These are phyloP conservation scores for Ogataea trehaloabstinens DNA, from an alignment of 805 yeast genomes.

Conservation along the genomic window DNA sequence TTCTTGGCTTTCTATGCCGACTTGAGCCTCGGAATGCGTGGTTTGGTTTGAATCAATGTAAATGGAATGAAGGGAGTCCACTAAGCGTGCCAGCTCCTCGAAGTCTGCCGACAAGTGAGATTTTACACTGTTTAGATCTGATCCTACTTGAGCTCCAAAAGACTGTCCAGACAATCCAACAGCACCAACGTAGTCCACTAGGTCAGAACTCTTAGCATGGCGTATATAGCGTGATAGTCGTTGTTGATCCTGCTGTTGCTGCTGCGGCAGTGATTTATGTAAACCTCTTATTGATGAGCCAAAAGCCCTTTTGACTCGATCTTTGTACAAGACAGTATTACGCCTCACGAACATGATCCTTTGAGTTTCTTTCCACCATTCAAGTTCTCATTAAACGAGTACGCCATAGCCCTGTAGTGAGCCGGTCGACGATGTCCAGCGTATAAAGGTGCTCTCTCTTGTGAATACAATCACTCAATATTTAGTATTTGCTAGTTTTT, in stretches of 20 bases:
- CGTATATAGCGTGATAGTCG: not conserved
- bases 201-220: not conserved
- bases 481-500: no score
- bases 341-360: no score
- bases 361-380: no score
- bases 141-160: not conserved
- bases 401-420: no score
- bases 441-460: no score
- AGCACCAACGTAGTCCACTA: not conserved
- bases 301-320: no score
- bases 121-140: not conserved
- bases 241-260: not conserved
- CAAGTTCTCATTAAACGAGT: no score
- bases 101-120: not conserved
- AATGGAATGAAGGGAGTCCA: constrained; percentile 3
- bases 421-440: no score
- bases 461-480: no score
- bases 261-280: no score
- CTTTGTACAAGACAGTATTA: no score
- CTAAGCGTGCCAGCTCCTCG: not conserved
- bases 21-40: not conserved
- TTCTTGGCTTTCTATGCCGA: not conserved
- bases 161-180: not conserved
- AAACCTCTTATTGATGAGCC: no score
- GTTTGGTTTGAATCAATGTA: not conserved